Evolutionary conservation across 2,329 filamentous ascomycete genomes (phyloP).

Genomic region (Talaromyces amestolkiae): DNA sequence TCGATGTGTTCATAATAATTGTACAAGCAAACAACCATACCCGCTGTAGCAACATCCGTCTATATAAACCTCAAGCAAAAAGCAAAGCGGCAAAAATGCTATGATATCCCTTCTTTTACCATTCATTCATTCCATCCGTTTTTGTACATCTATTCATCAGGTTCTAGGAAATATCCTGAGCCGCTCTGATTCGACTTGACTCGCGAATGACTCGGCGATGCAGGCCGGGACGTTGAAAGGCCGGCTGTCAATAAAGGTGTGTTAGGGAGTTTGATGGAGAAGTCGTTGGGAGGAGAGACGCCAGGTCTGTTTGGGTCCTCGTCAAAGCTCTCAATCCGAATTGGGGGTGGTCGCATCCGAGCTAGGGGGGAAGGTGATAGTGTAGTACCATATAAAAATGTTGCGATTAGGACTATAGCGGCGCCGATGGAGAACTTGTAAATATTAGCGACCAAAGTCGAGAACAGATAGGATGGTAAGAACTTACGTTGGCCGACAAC

Average conservation of each 20-base stretch:
- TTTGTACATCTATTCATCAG: constrained; percentile 22
- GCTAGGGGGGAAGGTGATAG: constrained; percentile 45
- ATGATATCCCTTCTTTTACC: constrained; percentile 25
- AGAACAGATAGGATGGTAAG: neutral
- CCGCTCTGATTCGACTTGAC: constrained; percentile 39
- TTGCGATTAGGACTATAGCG: constrained; percentile 72
- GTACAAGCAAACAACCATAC: neutral
- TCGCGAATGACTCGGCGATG: constrained; percentile 49
- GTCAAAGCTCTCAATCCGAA: constrained; percentile 69
- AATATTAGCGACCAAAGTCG: neutral
- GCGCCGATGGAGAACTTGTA: constrained; percentile 83
- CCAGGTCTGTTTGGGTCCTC: constrained; percentile 44
- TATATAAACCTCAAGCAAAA: constrained; percentile 7
- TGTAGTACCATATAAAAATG: constrained; percentile 74
- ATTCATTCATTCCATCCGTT: neutral
- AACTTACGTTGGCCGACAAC: constrained; percentile 68
- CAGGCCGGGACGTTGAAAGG: constrained; percentile 54
- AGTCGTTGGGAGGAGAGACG: constrained; percentile 41
- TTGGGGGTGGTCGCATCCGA: constrained; percentile 40
- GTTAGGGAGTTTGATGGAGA: constrained; percentile 46
- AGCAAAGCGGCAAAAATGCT: constrained; percentile 14
- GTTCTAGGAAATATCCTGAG: constrained; percentile 40
- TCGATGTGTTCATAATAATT: neutral
- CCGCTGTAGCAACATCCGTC: neutral
- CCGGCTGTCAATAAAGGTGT: constrained; percentile 48